Percentiles rank a stretch among this genome's conserved stretches.
Evolutionary conservation across 208 protist species (phyloP).

Genomic region (Wallacemonas collosoma): DNA sequence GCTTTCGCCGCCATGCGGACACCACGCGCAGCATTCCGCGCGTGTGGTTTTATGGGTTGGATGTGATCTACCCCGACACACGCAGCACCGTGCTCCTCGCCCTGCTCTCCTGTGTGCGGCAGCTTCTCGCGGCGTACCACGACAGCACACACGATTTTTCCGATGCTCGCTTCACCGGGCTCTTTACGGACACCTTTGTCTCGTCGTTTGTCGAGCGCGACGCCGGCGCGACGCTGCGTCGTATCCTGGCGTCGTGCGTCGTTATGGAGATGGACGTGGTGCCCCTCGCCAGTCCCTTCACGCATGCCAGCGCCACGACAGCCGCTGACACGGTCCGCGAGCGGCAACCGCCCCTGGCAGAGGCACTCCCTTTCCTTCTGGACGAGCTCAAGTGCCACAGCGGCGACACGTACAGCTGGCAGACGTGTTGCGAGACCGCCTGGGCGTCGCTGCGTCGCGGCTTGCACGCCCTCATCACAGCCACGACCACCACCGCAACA

Average conservation of each 20-base stretch:
- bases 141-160: background rate
- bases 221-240: slow-evolving; percentile 2
- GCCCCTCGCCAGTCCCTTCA: slow-evolving; percentile 9
- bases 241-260: background rate
- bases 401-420: background rate
- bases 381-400: too few species aligned
- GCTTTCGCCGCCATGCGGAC: background rate
- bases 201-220: slow-evolving; percentile 14
- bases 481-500: background rate
- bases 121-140: background rate
- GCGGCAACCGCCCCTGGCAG: background rate
- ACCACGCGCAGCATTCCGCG: background rate
- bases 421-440: background rate
- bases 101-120: background rate
- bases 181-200: slow-evolving; percentile 6
- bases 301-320: background rate
- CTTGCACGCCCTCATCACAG: background rate
- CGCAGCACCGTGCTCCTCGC: slow-evolving; percentile 4
- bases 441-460: background rate
- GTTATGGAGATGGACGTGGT: background rate
- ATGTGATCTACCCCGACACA: slow-evolving; percentile 11
- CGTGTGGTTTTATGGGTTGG: slow-evolving; percentile 8
- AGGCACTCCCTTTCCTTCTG: slow-evolving; percentile 1
- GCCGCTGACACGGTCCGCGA: too few species aligned
- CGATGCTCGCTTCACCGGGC: background rate